Base-by-base conservation (phyloP, 2,329 filamentous ascomycete species). In the Hymenoscyphus occultus region DNA sequence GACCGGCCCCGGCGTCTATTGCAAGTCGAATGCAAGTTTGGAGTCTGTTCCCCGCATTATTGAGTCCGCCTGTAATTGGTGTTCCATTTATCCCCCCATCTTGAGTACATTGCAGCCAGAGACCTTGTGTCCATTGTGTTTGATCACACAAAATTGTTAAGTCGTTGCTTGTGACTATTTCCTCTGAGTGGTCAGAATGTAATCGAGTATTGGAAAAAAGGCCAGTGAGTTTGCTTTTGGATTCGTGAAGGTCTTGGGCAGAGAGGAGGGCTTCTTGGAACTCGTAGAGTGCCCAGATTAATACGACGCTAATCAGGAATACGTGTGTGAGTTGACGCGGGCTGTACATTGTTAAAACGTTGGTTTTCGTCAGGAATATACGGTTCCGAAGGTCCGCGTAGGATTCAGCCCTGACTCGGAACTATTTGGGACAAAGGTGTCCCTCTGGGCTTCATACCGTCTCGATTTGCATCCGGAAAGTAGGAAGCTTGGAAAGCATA, bases 131-230 rank as follows among this genome's bases (percentile, higher is more conserved):
- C 66, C 68, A 70, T 6, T 67, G n/a, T 5, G 63, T 63, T 45
- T 65, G 32, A 12, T 65, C 35, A 22, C 66, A 70, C 19, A 70
- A 60, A 88, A 9, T 12, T 6, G 19, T 28, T 12, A 51, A 22
- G 9, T 51, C 48, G 19, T 14, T 51, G 48, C 9, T 35, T 5
- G 32, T 35, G 32, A 3, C 4, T 28, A 22, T 12, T 51, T 19
- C 13, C 13, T 51, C 48, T 4, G 48, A 28, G 9, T 51, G 48
- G n/a, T 22, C 19, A 19, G 48, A 3, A 51, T 51, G 19, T 2
- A 19, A 28, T 14, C 19, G 19, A 4, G 48, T 13, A 13, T n/a
- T 51, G 12, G 19, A 28, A 9, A 51, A 22, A n/a, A 7, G 22
- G 48, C 12, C 22, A 22, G n/a, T 51, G 19, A 51, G 48, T 51